Evolutionary conservation across 2,329 filamentous ascomycete genomes (phyloP).

Genomic region (Furcasterigmium furcatum): DNA sequence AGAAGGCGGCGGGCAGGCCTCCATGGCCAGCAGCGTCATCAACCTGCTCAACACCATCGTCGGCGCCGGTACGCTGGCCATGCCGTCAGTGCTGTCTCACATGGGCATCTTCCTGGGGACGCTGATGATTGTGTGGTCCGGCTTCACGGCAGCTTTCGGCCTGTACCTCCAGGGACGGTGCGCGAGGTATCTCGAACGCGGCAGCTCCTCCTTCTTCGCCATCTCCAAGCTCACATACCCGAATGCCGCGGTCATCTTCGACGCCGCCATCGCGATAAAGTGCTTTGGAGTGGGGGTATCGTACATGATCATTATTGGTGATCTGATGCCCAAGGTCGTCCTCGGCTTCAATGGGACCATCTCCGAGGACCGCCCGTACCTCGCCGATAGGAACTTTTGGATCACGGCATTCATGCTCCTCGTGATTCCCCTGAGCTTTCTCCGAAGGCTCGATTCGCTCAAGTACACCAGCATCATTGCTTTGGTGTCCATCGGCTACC

Average conservation of each 20-base stretch:
- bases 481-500: slow-evolving; percentile 87
- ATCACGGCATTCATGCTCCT: slow-evolving; percentile 96
- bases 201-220: slow-evolving; percentile 90
- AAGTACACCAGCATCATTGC: slow-evolving; percentile 96
- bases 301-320: slow-evolving; percentile 97
- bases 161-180: slow-evolving; percentile 93
- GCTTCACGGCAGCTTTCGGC: slow-evolving; percentile 82
- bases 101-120: slow-evolving; percentile 89
- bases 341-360: slow-evolving; percentile 69
- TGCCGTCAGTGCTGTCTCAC: slow-evolving; percentile 93
- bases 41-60: slow-evolving; percentile 97
- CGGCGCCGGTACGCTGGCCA: slow-evolving; percentile 87
- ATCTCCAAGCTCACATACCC: slow-evolving; percentile 95
- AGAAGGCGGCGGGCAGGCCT: slow-evolving; percentile 76
- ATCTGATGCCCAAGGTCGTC: slow-evolving; percentile 94
- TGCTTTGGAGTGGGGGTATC: slow-evolving; percentile 97
- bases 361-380: slow-evolving; percentile 60
- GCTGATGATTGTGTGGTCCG: slow-evolving; percentile 87
- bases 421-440: slow-evolving; percentile 90
- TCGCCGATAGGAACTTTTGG: slow-evolving; percentile 94
- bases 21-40: slow-evolving; percentile 86
- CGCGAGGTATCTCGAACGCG: slow-evolving; percentile 87
- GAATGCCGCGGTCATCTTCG: slow-evolving; percentile 91
- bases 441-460: slow-evolving; percentile 86
- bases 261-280: slow-evolving; percentile 93